Evolutionary conservation across 345 rosid species (phyloP).

Genomic region (Boechera stricta): DNA sequence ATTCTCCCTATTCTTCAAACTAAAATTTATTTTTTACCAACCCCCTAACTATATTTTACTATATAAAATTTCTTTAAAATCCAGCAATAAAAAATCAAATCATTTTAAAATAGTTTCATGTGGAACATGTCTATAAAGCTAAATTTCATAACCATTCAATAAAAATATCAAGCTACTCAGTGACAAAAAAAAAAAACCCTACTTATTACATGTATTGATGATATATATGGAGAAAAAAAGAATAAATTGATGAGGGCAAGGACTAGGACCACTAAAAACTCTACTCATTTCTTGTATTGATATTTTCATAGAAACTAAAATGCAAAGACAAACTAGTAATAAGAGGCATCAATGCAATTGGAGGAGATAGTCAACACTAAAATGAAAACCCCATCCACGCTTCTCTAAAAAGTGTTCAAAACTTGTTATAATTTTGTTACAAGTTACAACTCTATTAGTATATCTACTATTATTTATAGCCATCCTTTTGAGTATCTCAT

Average conservation of each 20-base stretch:
- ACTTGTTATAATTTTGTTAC: conserved; percentile 41
- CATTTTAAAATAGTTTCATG: neutral
- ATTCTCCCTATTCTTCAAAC: conserved; percentile 2
- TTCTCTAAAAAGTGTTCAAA: conserved; percentile 45
- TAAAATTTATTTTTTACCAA: neutral
- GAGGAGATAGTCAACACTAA: conserved; percentile 56
- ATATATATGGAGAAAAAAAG: conserved; percentile 30
- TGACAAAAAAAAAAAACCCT: neutral
- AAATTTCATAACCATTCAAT: conserved; percentile 8
- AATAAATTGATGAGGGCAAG: conserved; percentile 45
- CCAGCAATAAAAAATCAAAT: neutral
- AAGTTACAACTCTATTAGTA: conserved; percentile 31
- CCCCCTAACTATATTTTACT: neutral
- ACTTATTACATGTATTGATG: conserved; percentile 45
- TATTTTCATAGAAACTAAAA: conserved; percentile 40
- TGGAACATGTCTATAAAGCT: neutral
- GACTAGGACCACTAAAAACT: conserved; percentile 48
- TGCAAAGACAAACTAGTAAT: conserved; percentile 42
- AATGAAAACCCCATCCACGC: conserved; percentile 48
- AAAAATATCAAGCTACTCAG: conserved; percentile 30
- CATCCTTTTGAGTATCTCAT: conserved; percentile 33
- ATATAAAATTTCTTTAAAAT: conserved; percentile 5
- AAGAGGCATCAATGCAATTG: conserved; percentile 33
- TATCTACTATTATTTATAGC: conserved; percentile 30
- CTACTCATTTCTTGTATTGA: conserved; percentile 47